Percentiles rank a stretch among this genome's conserved stretches.
phyloP scores from a whole-genome alignment of 805 yeast species.

The Scheffersomyces ergatensis region DNA sequence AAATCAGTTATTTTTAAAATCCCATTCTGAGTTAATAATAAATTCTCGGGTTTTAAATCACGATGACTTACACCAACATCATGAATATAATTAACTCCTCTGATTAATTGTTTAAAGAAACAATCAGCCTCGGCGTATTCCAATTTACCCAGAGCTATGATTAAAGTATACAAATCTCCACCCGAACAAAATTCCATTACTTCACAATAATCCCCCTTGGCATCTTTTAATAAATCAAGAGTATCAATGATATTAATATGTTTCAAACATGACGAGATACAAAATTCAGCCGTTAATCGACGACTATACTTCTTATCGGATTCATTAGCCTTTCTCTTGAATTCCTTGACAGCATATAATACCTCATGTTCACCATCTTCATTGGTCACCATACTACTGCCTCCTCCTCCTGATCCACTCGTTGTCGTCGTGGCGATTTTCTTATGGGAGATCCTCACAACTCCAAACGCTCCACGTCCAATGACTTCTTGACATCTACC shows the following conservation, averaged over 20 bases:
- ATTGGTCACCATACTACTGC: slow-evolving; percentile 6
- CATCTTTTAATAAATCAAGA: slow-evolving; percentile 73
- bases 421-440: slow-evolving; percentile 25
- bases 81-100: slow-evolving; percentile 88
- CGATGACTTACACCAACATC: slow-evolving; percentile 87
- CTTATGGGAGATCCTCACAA: slow-evolving; percentile 85
- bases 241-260: slow-evolving; percentile 78
- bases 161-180: slow-evolving; percentile 74
- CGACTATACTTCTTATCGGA: slow-evolving; percentile 65
- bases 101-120: slow-evolving; percentile 77
- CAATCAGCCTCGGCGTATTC: slow-evolving; percentile 88
- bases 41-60: slow-evolving; percentile 86
- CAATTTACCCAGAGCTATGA: slow-evolving; percentile 72
- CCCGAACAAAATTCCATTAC: slow-evolving; percentile 85
- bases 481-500: slow-evolving; percentile 94
- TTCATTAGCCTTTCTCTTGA: slow-evolving; percentile 61
- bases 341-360: slow-evolving; percentile 85
- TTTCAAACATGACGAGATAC: slow-evolving; percentile 74
- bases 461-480: slow-evolving; percentile 93
- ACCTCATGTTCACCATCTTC: slow-evolving; percentile 31
- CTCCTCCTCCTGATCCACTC: no score
- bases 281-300: slow-evolving; percentile 77
- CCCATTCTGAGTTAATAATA: slow-evolving; percentile 71
- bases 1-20: slow-evolving; percentile 81
- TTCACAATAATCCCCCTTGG: slow-evolving; percentile 79